Conservation (phyloP, 2,329 filamentous ascomycete genomes). For the Lomentospora prolificans region DNA sequence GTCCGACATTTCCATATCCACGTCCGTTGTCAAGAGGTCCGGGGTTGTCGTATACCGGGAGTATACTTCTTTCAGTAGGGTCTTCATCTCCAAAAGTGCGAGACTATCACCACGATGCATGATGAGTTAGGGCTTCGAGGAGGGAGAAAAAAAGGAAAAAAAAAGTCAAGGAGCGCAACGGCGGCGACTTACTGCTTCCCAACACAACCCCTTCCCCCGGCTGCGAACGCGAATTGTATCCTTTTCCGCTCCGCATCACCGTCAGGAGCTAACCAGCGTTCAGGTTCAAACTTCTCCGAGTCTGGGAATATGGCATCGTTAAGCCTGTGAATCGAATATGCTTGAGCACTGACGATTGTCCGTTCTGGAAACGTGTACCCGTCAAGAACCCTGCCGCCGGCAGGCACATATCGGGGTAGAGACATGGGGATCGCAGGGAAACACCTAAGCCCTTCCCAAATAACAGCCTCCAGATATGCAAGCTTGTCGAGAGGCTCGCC, state of each 20-base stretch:
- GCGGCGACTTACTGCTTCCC: constrained; percentile 53
- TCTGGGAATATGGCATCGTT: constrained; percentile 63
- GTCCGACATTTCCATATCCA: constrained; percentile 55
- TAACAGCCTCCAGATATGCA: constrained; percentile 51
- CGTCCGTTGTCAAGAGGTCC: constrained; percentile 41
- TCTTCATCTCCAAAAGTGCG: constrained; percentile 60
- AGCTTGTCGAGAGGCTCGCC: constrained; percentile 36
- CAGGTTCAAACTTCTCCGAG: constrained; percentile 67
- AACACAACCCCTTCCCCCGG: constrained; percentile 55
- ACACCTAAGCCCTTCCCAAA: constrained; percentile 52
- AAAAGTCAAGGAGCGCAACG: constrained; percentile 3
- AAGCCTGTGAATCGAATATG: constrained; percentile 49
- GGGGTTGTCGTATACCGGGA: constrained; percentile 45
- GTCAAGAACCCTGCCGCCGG: constrained; percentile 43
- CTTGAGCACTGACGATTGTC: constrained; percentile 51
- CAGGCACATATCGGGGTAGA: constrained; percentile 49
- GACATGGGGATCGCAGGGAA: constrained; percentile 59
- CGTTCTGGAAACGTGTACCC: constrained; percentile 41
- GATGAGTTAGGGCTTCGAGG: neutral
- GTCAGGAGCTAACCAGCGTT: constrained; percentile 68
- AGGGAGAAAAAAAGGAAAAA: neutral
- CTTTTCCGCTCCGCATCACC: constrained; percentile 62
- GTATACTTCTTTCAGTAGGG: constrained; percentile 52
- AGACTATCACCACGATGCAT: constrained; percentile 21
- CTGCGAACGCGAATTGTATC: constrained; percentile 56